phyloP scores from a whole-genome alignment of 2,329 filamentous ascomycete species.

The Ophiocordyceps unilateralis region DNA sequence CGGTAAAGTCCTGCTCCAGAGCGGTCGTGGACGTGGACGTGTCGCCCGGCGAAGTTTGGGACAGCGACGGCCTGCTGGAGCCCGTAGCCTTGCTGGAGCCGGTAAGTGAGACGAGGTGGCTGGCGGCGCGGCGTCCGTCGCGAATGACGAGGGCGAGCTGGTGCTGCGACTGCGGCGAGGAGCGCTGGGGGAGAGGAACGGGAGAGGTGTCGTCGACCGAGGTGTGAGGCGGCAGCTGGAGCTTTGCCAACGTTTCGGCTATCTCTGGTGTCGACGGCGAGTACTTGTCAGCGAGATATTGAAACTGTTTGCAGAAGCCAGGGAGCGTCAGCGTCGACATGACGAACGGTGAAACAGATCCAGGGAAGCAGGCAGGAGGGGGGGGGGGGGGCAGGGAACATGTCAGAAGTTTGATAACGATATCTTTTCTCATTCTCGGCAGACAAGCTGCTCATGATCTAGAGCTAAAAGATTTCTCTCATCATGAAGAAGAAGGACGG shows the following conservation, averaged over 20 bases:
- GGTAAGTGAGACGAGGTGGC: slow-evolving; percentile 28
- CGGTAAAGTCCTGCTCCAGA: slow-evolving; percentile 82
- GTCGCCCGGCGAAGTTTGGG: slow-evolving; percentile 24
- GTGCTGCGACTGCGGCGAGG: slow-evolving; percentile 22
- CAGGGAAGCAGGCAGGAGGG: slow-evolving; percentile 1
- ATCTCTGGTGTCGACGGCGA: slow-evolving; percentile 47
- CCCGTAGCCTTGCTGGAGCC: slow-evolving; percentile 33
- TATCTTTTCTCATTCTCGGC: slow-evolving; percentile 38
- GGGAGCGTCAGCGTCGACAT: not conserved
- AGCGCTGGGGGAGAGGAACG: slow-evolving; percentile 37
- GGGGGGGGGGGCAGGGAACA: slow-evolving; percentile 4
- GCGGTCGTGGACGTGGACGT: slow-evolving; percentile 42
- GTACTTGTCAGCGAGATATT: slow-evolving; percentile 50
- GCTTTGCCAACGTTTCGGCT: slow-evolving; percentile 46
- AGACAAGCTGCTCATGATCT: slow-evolving; percentile 54
- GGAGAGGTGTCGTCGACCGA: slow-evolving; percentile 29
- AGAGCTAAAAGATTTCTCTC: slow-evolving; percentile 50
- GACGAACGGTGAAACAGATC: not conserved
- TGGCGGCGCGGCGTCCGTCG: slow-evolving; percentile 43
- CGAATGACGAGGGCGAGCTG: slow-evolving; percentile 46
- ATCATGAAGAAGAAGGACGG: slow-evolving; percentile 15
- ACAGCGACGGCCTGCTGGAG: slow-evolving; percentile 30
- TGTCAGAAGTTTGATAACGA: slow-evolving; percentile 9
- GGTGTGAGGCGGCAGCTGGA: slow-evolving; percentile 42
- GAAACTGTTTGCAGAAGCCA: slow-evolving; percentile 27